Evolutionary conservation across 805 yeast genomes (phyloP).

Genomic region (Metschnikowia koreensis): DNA sequence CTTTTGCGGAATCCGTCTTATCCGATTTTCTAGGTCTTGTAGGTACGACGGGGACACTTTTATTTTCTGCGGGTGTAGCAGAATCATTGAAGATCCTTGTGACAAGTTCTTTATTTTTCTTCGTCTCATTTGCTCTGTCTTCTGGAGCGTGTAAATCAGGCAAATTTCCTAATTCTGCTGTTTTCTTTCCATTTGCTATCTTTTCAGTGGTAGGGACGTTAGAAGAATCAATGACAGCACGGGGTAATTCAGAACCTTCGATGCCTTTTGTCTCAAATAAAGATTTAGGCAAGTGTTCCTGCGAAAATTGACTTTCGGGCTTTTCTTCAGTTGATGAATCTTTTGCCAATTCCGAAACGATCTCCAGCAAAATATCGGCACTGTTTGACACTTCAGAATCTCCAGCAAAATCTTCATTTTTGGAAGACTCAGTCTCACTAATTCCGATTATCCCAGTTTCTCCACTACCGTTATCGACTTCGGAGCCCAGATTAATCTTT

Average conservation of each 20-base stretch:
- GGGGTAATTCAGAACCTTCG: too few relatives aligned
- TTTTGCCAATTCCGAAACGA: slow-evolving; percentile 4
- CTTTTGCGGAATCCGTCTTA: not conserved
- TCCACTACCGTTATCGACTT: not conserved
- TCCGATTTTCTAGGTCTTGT: not conserved
- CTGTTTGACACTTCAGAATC: not conserved
- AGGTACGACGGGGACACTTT: not conserved
- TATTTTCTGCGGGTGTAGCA: not conserved
- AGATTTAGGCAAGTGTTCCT: not conserved
- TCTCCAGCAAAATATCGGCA: slow-evolving; percentile 6
- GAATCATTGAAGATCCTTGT: not conserved
- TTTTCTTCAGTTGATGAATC: not conserved
- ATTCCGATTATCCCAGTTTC: not conserved
- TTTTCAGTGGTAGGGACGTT: too few relatives aligned
- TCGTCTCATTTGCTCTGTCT: too few relatives aligned
- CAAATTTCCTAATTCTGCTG: too few relatives aligned
- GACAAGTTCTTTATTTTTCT: too few relatives aligned
- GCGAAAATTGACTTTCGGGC: not conserved
- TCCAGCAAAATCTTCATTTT: not conserved
- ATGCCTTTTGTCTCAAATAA: not conserved
- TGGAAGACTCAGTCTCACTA: not conserved
- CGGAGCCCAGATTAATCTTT: not conserved
- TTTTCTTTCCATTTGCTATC: too few relatives aligned
- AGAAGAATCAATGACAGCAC: too few relatives aligned
- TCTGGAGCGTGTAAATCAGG: too few relatives aligned